Evolutionary conservation across 2,329 filamentous ascomycete species (phyloP).

Genomic region (Hypoxylon sp.): DNA sequence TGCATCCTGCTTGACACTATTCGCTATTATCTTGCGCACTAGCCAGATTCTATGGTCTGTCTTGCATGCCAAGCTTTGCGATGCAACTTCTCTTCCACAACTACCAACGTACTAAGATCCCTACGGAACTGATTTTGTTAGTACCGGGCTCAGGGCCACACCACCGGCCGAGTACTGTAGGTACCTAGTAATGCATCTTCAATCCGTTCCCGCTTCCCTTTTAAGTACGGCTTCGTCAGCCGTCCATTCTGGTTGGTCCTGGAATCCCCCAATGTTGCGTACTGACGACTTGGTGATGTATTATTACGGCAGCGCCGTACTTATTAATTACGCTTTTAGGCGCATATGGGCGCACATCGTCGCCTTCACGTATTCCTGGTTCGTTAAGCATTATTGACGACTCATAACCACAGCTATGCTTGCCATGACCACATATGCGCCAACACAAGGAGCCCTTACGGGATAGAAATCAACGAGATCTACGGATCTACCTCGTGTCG

Average conservation of each 20-base stretch:
- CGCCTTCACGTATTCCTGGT: constrained; percentile 15
- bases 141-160: constrained; percentile 31
- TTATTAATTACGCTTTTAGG: constrained; percentile 11
- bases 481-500: constrained; percentile 42
- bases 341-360: constrained; percentile 17
- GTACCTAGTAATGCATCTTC: constrained; percentile 34
- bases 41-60: constrained; percentile 30
- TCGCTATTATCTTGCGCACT: constrained; percentile 21
- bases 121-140: constrained; percentile 23
- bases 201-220: constrained; percentile 28
- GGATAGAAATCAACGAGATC: constrained; percentile 27
- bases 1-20: constrained; percentile 1
- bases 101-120: constrained; percentile 23
- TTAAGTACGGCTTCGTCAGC: constrained; percentile 32
- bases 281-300: constrained; percentile 36
- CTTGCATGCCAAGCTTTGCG: constrained; percentile 43
- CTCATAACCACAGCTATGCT: constrained; percentile 1
- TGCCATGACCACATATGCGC: background rate
- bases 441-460: constrained; percentile 5
- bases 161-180: constrained; percentile 33
- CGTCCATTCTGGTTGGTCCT: constrained; percentile 29
- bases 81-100: constrained; percentile 38
- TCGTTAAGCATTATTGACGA: background rate
- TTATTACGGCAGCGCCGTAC: constrained; percentile 14
- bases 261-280: constrained; percentile 12